Evolutionary conservation across 2,329 filamentous ascomycete species (phyloP).

Genomic region (Emmonsia crescens): DNA sequence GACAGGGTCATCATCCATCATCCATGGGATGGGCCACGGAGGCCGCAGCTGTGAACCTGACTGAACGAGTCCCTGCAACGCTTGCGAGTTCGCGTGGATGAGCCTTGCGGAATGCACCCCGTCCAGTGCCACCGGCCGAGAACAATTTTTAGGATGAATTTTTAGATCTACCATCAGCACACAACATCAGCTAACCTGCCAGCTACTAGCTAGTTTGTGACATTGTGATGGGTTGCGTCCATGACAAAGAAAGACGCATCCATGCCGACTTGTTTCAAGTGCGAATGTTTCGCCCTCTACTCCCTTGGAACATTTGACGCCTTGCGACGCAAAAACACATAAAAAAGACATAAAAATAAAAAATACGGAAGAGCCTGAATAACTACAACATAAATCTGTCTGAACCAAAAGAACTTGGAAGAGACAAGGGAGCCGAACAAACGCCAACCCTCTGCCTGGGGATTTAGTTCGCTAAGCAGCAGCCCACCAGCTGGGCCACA

Average conservation of each 20-base stretch:
- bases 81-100: not conserved
- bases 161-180: conserved; percentile 2
- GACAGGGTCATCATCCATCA: too few species aligned
- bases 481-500: not conserved
- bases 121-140: not conserved
- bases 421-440: not conserved
- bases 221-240: not conserved
- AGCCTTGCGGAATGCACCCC: not conserved
- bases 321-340: not conserved
- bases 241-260: not conserved
- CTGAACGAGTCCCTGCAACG: not conserved
- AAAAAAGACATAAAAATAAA: too few species aligned
- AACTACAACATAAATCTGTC: not conserved
- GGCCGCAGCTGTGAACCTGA: not conserved
- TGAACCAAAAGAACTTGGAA: not conserved
- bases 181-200: not conserved
- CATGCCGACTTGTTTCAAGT: not conserved
- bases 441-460: not conserved
- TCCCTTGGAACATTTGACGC: not conserved
- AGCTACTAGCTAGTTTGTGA: not conserved
- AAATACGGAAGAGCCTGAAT: not conserved
- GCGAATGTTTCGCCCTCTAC: not conserved
- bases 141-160: not conserved
- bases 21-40: not conserved
- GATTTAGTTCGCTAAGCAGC: not conserved